A percentile compares a stretch with the other conserved stretches of the same genome.
Conservation (phyloP, 768 basidiomycete genomes). For the Thelephora aurantiotincta region DNA sequence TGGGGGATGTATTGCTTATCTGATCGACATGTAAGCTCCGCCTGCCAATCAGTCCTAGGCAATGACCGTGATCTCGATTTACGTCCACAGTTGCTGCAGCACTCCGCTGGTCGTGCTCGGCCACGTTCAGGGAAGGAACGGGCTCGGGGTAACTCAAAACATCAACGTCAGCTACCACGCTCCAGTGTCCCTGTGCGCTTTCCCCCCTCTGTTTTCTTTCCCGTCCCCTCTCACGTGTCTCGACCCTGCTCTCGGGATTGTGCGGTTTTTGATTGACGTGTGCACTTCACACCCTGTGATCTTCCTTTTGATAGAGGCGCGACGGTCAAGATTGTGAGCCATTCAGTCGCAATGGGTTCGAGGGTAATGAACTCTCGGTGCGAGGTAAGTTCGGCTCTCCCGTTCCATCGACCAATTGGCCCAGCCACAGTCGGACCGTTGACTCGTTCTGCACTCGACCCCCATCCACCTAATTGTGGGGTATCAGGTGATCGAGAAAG, state of each 20-base stretch:
- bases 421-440: background rate
- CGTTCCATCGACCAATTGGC: conserved; percentile 1
- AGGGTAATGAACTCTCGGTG: conserved; percentile 60
- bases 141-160: conserved; percentile 62
- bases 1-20: conserved; percentile 61
- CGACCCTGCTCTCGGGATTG: too few species aligned
- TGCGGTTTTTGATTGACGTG: background rate
- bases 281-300: background rate
- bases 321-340: conserved; percentile 42
- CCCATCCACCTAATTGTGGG: too few species aligned
- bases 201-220: background rate
- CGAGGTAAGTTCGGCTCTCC: conserved; percentile 31
- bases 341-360: conserved; percentile 52
- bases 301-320: conserved; percentile 31
- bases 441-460: too few species aligned
- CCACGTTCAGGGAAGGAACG: conserved; percentile 42
- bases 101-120: conserved; percentile 59
- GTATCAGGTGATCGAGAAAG: conserved; percentile 41
- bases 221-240: conserved; percentile 2
- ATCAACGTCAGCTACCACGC: conserved; percentile 61
- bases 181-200: conserved; percentile 44
- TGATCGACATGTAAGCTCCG: conserved; percentile 38
- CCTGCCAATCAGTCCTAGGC: background rate
- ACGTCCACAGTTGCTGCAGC: conserved; percentile 37
- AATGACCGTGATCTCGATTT: background rate